Evolutionary conservation across 495 filamentous ascomycete genomes (phyloP), one percentile per base, ranked within the genome.

Genomic region (Aspergillus saccharolyticus): DNA sequence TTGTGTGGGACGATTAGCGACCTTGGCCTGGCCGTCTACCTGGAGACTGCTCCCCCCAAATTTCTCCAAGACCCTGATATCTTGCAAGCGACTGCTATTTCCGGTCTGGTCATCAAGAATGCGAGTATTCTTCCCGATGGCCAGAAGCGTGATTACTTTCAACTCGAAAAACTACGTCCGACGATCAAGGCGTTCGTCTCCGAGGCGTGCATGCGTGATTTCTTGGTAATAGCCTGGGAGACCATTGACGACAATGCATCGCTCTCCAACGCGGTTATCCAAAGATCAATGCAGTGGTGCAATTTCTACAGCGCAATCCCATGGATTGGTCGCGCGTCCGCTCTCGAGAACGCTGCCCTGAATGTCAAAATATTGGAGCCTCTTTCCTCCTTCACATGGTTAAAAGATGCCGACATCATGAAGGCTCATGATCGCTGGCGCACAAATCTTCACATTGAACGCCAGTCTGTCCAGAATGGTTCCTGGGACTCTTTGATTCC

Each of bases 111-210:
- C 0, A 64, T 82, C 44, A 67, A 72, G 16, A 81, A 82, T 58
- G 77, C 76, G 14, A 80, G 74, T 54, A 78, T 80, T 53, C 58
- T 80, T 21, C 67, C 70, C 1, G 54, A 71, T 17, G 79, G 79
- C 14, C 61, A 75, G 43, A 75, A 80, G 52, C 66, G 79, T 0
- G 79, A 82, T 53, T 81, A 80, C 53, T 82, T 82, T 58, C 70
- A 74, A 20, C 69, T 78, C 55, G 52, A 62, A 14, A 58, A 65
- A 2, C 60, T 81, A 44, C 74, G 73, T 45, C 52, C 73, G 7
- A 71, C 76, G 0, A 76, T 81, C 58, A 81, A 81, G 52, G 78
- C 79, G 1, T 80, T 83, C 50, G 80, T 81, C 17, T 80, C 77
- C 1, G 78, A 83, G 59, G 66, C 76, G 20, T 80, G 76, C 47